Evolutionary conservation across 768 basidiomycete genomes (phyloP), one percentile per base, ranked within the genome.

Genomic region (Phaeotremella skinneri): DNA sequence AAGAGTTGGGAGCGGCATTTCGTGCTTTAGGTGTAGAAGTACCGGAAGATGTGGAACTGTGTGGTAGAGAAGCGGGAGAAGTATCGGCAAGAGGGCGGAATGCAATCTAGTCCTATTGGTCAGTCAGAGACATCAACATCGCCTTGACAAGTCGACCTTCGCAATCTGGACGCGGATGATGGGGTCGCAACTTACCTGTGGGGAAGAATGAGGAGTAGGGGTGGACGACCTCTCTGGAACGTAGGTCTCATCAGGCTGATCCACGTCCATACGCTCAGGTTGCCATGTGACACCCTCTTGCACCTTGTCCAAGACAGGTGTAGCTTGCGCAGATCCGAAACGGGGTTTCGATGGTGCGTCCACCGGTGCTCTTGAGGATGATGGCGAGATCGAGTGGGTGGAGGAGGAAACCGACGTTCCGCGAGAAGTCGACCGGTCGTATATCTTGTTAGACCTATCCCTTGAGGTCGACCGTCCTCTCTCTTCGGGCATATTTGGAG

Each of bases 141-240:
- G 27, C 7, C 25, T 37, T 3, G 27, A 48, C 39, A 45, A 45
- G 20, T 30, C 20, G 37, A 21, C 49, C 25, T 29, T 23, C 25
- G 29, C 48, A 26, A 27, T 9, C 43, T 45, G 23, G 43, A n/a
- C n/a, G n/a, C n/a, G n/a, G n/a, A n/a, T n/a, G n/a, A n/a, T 37
- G 34, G 23, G 23, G 6, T 21, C 2, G 11, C 11, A 16, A 58
- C 74, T 70, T 61, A 77, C 76, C 59, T 75, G 72, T 39, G 76
- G 76, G 37, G 72, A 74, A 30, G 74, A 75, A 61, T 77, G 76
- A 6, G 76, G 76, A 5, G 76, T 77, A 14, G 76, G 76, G 3
- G 76, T 77, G 20, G 50, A 23, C 23, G 66, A 60, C 31, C 66
- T 32, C 25, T 68, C 66, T 14, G 64, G 62, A 16, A 58, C 49